A percentile compares a stretch with the other conserved stretches of the same genome.
phyloP scores from a whole-genome alignment of 31 red algal genomes.

The Bonnemaisonia californica region DNA sequence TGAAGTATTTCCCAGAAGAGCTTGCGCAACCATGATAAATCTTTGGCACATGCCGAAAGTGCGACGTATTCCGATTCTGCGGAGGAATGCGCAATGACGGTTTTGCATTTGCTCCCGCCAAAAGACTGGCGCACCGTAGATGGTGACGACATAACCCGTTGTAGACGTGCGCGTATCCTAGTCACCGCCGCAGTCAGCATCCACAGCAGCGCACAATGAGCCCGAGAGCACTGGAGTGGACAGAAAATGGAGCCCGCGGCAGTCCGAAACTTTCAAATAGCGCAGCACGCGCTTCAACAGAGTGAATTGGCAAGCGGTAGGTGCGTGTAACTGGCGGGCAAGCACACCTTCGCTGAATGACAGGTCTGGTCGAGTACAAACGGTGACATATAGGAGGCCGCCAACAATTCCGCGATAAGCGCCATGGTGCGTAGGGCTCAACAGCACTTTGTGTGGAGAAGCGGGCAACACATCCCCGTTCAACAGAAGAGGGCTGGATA shows the following conservation, averaged over 20 bases:
- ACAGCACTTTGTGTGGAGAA: not conserved
- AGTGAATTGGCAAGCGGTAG: not conserved
- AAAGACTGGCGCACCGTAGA: too few species aligned
- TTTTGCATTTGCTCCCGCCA: too few species aligned
- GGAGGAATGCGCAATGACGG: too few species aligned
- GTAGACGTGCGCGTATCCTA: not conserved
- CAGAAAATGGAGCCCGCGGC: not conserved
- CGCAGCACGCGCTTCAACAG: not conserved
- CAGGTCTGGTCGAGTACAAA: slow-evolving; percentile 12
- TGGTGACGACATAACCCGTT: too few species aligned
- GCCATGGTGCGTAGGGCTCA: not conserved
- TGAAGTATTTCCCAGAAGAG: too few species aligned
- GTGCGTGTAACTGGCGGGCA: not conserved
- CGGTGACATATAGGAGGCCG: not conserved
- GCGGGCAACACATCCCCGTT: not conserved
- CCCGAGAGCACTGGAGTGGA: not conserved
- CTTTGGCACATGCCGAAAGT: too few species aligned
- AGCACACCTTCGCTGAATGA: not conserved
- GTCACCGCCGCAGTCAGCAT: not conserved
- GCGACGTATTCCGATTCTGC: too few species aligned
- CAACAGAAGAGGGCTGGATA: not conserved
- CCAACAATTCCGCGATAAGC: slow-evolving; percentile 4
- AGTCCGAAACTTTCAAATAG: too few species aligned
- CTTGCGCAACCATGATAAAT: too few species aligned
- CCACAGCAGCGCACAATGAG: not conserved